These are phyloP conservation scores for Anisodus tanguticus DNA, from an alignment of 257 asterid genomes.

Conservation along the genomic window DNA sequence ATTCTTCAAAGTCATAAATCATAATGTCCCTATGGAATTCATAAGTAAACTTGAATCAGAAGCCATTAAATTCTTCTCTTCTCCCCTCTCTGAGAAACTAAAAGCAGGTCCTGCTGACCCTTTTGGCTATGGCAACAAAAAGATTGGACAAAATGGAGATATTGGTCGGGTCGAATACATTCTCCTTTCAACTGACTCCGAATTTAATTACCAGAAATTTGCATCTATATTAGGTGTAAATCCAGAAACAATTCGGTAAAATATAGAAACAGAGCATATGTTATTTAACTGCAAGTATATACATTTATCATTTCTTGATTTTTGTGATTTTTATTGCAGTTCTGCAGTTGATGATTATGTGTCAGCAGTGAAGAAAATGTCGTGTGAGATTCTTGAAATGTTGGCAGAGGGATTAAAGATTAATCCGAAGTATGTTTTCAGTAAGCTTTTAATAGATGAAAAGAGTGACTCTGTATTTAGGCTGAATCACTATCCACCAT, in stretches of 20 bases:
- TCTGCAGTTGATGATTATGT: conserved; percentile 32
- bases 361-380: conserved; percentile 37
- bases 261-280: not conserved
- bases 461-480: conserved; percentile 40
- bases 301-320: not conserved
- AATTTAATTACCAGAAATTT: conserved; percentile 23
- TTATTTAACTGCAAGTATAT: not conserved
- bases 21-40: conserved; percentile 31
- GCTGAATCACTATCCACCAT: conserved; percentile 43
- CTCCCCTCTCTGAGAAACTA: conserved; percentile 31
- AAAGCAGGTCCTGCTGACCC: conserved; percentile 37
- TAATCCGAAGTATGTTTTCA: conserved; percentile 30
- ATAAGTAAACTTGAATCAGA: conserved; percentile 32
- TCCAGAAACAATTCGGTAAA: conserved; percentile 31
- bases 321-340: not conserved
- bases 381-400: conserved; percentile 40
- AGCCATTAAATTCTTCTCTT: conserved; percentile 32
- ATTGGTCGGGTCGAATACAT: conserved; percentile 40
- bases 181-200: conserved; percentile 27
- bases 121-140: conserved; percentile 38
- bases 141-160: conserved; percentile 38
- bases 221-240: conserved; percentile 14
- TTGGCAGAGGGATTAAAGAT: conserved; percentile 41
- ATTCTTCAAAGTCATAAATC: conserved; percentile 40
- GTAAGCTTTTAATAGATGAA: conserved; percentile 40